Conservation (phyloP, 257 asterid genomes). For the Solanum lycopersicoides region DNA sequence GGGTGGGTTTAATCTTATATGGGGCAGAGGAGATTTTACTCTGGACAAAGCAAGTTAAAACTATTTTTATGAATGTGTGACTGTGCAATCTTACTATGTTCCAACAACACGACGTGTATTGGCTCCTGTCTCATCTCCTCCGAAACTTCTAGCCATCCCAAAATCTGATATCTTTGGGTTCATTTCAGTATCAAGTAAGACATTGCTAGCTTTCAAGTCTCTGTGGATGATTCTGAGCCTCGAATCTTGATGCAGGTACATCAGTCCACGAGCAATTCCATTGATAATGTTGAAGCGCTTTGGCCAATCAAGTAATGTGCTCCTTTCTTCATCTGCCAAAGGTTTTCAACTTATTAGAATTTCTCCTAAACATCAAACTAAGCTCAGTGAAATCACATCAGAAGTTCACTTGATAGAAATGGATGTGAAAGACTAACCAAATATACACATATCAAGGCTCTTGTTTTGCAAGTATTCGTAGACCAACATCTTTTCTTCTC, state of each 20-base stretch:
- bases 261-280: conserved; percentile 40
- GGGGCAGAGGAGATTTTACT: not conserved
- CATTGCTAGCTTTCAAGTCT: conserved; percentile 48
- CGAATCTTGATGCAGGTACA: conserved; percentile 55
- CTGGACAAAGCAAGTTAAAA: not conserved
- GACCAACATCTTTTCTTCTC: conserved; percentile 17
- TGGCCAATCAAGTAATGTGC: conserved; percentile 31
- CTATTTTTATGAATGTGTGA: too few species aligned
- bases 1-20: not conserved
- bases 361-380: not conserved
- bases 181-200: conserved; percentile 31
- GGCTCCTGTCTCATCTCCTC: conserved; percentile 32
- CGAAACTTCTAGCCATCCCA: conserved; percentile 34
- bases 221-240: conserved; percentile 30
- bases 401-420: not conserved
- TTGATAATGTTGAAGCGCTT: conserved; percentile 26
- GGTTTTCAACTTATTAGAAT: not conserved
- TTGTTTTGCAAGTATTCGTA: conserved; percentile 27
- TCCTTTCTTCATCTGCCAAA: conserved; percentile 16
- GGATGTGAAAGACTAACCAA: conserved; percentile 2
- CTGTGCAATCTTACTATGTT: conserved; percentile 26
- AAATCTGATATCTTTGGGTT: conserved; percentile 56
- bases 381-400: not conserved
- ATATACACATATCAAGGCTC: conserved; percentile 21
- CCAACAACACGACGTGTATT: conserved; percentile 40